phyloP scores from a whole-genome alignment of 768 basidiomycete species.

The Trametes punicea region DNA sequence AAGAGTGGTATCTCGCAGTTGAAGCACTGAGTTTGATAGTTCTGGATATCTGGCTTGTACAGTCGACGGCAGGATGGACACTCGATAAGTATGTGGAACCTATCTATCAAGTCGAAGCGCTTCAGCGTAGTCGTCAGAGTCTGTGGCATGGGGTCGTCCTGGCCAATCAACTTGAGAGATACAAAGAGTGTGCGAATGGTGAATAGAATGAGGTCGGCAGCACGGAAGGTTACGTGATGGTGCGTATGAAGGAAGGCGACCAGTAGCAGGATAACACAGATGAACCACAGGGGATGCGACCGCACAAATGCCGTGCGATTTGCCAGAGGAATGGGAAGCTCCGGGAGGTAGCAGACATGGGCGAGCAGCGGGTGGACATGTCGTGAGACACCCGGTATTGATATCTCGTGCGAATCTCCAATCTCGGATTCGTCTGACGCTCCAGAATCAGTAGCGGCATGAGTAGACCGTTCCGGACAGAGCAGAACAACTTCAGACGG shows the following conservation, averaged over 20 bases:
- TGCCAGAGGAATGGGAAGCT: neutral
- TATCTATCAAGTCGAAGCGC: neutral
- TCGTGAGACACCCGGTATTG: neutral
- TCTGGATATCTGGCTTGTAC: neutral
- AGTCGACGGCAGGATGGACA: slow-evolving; percentile 1
- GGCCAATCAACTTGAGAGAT: neutral
- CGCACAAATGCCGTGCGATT: neutral
- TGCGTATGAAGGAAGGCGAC: slow-evolving; percentile 1
- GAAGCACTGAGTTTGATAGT: neutral
- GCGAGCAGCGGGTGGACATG: neutral
- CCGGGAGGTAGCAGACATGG: neutral
- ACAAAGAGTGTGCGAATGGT: neutral
- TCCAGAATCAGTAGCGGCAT: neutral
- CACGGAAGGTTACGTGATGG: slow-evolving; percentile 4
- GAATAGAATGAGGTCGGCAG: neutral
- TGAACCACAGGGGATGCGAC: neutral
- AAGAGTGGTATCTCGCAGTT: neutral
- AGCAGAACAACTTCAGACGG: no score
- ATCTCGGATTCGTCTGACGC: no score
- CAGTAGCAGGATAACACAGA: neutral
- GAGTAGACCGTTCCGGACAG: no score
- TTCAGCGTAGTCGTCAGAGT: neutral
- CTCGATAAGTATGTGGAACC: neutral
- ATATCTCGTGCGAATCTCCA: neutral
- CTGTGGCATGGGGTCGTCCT: neutral